Base-by-base conservation (phyloP, 2,329 filamentous ascomycete genomes). In the Fusarium protoensiforme region DNA sequence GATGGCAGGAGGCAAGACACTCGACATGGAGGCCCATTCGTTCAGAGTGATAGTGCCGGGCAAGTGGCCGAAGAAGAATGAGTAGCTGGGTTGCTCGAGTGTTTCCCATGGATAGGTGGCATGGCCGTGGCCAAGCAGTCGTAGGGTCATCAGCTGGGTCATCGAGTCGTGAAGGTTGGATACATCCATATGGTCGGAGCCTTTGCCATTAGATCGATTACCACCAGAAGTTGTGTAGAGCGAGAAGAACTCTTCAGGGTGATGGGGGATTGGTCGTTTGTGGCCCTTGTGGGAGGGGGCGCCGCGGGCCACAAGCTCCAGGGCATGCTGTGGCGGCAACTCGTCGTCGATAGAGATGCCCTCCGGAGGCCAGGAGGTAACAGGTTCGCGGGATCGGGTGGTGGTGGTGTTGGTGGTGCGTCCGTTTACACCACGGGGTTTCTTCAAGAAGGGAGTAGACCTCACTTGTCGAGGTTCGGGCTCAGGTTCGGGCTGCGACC, bases 31-130 rank as follows among this genome's bases (percentile, higher is more conserved):
- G 14, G 89, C 88, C 88, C 92, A 94, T 71, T 91, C 89, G 75
- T 93, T 94, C 59, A 95, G 83, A 0, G 92, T 94, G 60, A 93
- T 88, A 1, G 92, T 94, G 7, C 93, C 93, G 0, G 92, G 90
- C 24, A 89, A 85, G 58, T 85, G 84, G 14, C 93, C 93, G 80
- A 90, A 92, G 72, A 87, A 89, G 78, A 92, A 93, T 1, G 90
- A 87, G 80, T 91, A 90, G 78, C 91, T 93, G 6, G 93, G 93
- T 77, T 94, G 92, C 78, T 95, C 93, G 29, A 94, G 84, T 2
- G 92, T 92, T 70, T 92, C 89, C 92, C 91, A 94, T 3, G 91
- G 92, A 67, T 84, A 80, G 4, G 80, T 78, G 51, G 88, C 83
- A 18, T 82, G 77, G 6, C 83, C 83, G 0, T 80, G 75, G 5